Conservation (phyloP, 139 green algal species). For the Nannochloris sp. region DNA sequence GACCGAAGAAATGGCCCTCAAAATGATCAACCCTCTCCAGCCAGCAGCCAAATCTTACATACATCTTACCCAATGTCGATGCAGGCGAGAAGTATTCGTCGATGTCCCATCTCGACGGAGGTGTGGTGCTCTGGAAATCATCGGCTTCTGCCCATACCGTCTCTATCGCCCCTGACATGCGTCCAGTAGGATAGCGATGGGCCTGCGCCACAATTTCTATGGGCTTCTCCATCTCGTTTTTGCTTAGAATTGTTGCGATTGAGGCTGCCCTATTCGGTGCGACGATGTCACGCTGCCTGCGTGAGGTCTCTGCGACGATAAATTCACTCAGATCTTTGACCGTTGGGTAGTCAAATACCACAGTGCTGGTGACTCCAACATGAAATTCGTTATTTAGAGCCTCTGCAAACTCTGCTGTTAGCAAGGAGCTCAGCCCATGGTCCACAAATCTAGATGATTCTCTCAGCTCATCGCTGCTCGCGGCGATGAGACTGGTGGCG, state of each 20-base stretch:
- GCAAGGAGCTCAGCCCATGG: slow-evolving; percentile 1
- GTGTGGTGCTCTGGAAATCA: slow-evolving; percentile 3
- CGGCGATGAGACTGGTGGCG: background rate
- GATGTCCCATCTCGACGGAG: slow-evolving; percentile 23
- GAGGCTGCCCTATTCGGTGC: too few species aligned
- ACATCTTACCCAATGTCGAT: slow-evolving; percentile 2
- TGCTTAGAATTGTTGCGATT: too few species aligned
- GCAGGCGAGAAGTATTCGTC: slow-evolving; percentile 17
- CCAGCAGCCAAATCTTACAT: slow-evolving; percentile 46
- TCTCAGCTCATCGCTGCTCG: background rate
- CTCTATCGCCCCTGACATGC: background rate
- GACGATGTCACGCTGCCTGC: too few species aligned
- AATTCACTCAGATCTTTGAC: slow-evolving; percentile 9
- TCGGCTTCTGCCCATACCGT: background rate
- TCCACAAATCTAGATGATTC: background rate
- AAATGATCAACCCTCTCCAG: slow-evolving; percentile 35
- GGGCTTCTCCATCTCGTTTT: background rate
- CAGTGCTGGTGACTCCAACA: slow-evolving; percentile 24
- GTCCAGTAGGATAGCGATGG: background rate
- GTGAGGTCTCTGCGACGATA: background rate
- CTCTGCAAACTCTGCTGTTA: slow-evolving; percentile 31
- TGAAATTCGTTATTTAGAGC: slow-evolving; percentile 11
- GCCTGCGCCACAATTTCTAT: background rate
- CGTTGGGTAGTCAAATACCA: slow-evolving; percentile 53
- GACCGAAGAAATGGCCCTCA: slow-evolving; percentile 28